Evolutionary conservation across 2,329 filamentous ascomycete genomes (phyloP), one percentile per base, ranked within the genome.

Genomic region (Dichotomopilus funicola): DNA sequence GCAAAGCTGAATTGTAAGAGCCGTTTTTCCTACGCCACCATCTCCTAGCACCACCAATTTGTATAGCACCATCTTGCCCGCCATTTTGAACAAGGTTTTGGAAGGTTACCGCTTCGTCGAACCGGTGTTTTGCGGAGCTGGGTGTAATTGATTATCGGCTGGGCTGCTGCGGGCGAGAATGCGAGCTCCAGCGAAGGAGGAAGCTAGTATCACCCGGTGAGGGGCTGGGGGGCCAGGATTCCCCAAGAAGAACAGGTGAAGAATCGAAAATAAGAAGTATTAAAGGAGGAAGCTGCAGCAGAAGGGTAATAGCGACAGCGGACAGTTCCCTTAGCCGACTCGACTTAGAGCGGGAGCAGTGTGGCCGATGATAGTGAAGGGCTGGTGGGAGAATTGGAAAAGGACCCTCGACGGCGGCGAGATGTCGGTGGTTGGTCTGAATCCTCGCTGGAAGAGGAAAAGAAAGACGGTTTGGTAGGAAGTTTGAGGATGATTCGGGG

Each of bases 41-140:
- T 96, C 91, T 66, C 91, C 91, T 62, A 96, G 78, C 75, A 96
- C 91, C 82, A 96, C 91, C 80, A 96, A 76, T 76, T 95, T 95
- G 79, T 96, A 95, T 72, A 95, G 77, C 70, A 91, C 91, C 90
- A 95, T 95, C 79, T 92, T 91, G 68, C 88, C 88, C 75, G 89
- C 85, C 89, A 94, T 94, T 72, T 68, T 78, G 64, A 46, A 27
- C 19, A 27, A 34, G 33, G 46, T 51, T 48, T 37, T 45, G 56
- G 33, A 11, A 44, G 42, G 31, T 51, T 13, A 37, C 52, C 41
- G 54, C 49, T 52, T 54, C 47, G 49, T 40, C 48, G 51, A 11
- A 31, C 11, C 6, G 40, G 43, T 19, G 42, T 34, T 7, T 43
- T 19, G 37, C 10, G 48, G 31, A 27, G 51, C 31, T 42, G 31